Evolutionary conservation across 2,329 filamentous ascomycete genomes (phyloP), one percentile per base, ranked within the genome.

Genomic region (Talaromyces islandicus): DNA sequence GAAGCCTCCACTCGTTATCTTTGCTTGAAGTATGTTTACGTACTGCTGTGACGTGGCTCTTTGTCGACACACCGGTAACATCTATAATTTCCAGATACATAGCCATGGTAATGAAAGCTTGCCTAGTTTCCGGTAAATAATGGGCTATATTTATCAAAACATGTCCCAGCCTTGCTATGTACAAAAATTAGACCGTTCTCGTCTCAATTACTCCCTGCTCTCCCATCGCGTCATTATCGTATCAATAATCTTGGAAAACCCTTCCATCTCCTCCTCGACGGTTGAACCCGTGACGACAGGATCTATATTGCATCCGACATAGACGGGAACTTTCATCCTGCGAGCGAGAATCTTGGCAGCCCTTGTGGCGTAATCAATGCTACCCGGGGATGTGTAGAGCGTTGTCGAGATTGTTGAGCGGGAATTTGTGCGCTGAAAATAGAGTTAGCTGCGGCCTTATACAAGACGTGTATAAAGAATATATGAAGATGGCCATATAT

Each of bases 241-340:
- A 61, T 89, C 83, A 32, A 92, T 86, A 46, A 96, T 85, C 64
- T 83, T 83, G 68, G 84, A 86, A 67, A 97, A 88, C 0, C 89
- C 91, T 70, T 93, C 91, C 86, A 97, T 92, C 77, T 97, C 93
- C 79, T 97, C 94, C 71, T 97, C 92, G 7, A 93, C 85, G 0
- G 86, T 89, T 21, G 91, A 89, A 10, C 91, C 91, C 68, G 92
- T 84, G 1, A 82, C 85, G 14, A 84, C 84, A 64, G 97, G 86
- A 65, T 88, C 91, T 68, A 95, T 86, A 35, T 92, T 96, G 71
- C 90, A 95, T 24, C 90, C 90, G 19, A 97, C 90, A 72, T 97
- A 97, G n/a, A 90, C 87, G 0, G 92, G 92, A 63, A 86, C 84
- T 32, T 82, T 79, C 29, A 87, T 84, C 66, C 85, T 88, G 58